A percentile compares a stretch with the other conserved stretches of the same genome.
Conservation (phyloP, 305 asterid genomes). For the Fraxinus dipetala region DNA sequence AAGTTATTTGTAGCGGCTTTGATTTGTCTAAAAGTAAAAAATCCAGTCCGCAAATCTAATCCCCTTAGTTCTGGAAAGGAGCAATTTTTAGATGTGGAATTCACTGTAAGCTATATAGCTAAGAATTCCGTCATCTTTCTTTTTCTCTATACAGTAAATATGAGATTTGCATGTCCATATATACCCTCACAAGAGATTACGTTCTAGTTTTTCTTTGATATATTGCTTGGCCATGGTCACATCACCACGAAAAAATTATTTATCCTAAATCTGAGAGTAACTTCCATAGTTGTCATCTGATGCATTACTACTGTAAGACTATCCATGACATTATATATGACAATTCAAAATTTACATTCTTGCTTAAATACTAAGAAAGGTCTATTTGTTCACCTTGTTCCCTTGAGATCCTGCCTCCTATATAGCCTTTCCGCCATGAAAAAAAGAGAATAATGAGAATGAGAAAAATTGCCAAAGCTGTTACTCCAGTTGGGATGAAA, state of each 20-base stretch:
- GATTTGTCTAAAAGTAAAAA: background rate
- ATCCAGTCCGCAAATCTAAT: slow-evolving; percentile 33
- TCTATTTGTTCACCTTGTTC: slow-evolving; percentile 37
- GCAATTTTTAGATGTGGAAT: slow-evolving; percentile 7
- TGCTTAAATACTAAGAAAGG: background rate
- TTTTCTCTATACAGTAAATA: background rate
- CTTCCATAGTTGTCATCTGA: background rate
- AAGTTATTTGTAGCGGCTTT: background rate
- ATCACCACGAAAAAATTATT: background rate
- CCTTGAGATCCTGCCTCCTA: slow-evolving; percentile 38
- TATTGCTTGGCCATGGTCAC: background rate
- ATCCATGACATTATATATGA: background rate
- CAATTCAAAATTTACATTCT: background rate
- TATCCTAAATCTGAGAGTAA: background rate
- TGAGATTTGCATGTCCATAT: background rate
- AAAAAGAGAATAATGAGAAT: slow-evolving; percentile 26
- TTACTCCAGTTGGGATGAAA: slow-evolving; percentile 34
- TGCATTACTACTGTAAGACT: background rate
- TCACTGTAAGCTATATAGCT: background rate
- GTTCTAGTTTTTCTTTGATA: background rate
- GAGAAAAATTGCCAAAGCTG: slow-evolving; percentile 28
- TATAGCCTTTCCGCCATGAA: slow-evolving; percentile 40
- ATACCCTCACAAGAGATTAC: background rate
- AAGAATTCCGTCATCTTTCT: background rate
- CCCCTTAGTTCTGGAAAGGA: slow-evolving; percentile 41